A percentile compares a stretch with the other conserved stretches of the same genome.
phyloP scores from a whole-genome alignment of 768 basidiomycete genomes.

The Coprinopsis sp. region DNA sequence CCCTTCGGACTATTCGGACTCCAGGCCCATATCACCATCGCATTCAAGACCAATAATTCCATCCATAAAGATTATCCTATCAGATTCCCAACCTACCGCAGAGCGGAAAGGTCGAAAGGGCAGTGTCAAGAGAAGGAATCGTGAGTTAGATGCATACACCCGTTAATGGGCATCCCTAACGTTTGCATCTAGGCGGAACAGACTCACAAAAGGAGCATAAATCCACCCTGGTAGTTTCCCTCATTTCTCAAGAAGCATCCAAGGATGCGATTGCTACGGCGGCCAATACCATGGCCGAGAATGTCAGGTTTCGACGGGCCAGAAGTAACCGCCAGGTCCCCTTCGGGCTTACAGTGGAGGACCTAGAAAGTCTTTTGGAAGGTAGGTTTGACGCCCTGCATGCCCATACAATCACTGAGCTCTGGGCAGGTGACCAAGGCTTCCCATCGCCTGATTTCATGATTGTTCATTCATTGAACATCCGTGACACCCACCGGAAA shows the following conservation, averaged over 20 bases:
- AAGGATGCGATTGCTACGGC: slow-evolving; percentile 62
- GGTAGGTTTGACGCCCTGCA: slow-evolving; percentile 33
- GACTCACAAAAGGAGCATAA: not conserved
- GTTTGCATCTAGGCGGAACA: not conserved
- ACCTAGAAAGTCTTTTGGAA: slow-evolving; percentile 51
- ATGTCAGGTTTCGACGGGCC: slow-evolving; percentile 18
- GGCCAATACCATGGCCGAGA: slow-evolving; percentile 42
- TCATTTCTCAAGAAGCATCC: slow-evolving; percentile 55
- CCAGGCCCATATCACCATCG: slow-evolving; percentile 57
- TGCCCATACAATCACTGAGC: slow-evolving; percentile 2
- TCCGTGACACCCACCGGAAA: slow-evolving; percentile 26
- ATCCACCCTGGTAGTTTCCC: slow-evolving; percentile 42
- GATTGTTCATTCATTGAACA: slow-evolving; percentile 60
- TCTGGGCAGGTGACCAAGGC: slow-evolving; percentile 40
- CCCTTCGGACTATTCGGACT: slow-evolving; percentile 64
- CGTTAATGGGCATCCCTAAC: not conserved
- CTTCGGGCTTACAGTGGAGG: slow-evolving; percentile 39
- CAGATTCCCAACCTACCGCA: slow-evolving; percentile 1
- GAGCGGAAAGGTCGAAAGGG: not conserved
- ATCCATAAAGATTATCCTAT: slow-evolving; percentile 16
- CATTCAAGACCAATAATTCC: slow-evolving; percentile 14
- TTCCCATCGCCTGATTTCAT: slow-evolving; percentile 72
- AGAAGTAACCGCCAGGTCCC: slow-evolving; percentile 16
- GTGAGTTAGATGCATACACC: slow-evolving; percentile 2
- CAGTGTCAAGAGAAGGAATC: slow-evolving; percentile 3